phyloP scores from a whole-genome alignment of 768 basidiomycete species.

The Chalciporus sphaerocephalus region DNA sequence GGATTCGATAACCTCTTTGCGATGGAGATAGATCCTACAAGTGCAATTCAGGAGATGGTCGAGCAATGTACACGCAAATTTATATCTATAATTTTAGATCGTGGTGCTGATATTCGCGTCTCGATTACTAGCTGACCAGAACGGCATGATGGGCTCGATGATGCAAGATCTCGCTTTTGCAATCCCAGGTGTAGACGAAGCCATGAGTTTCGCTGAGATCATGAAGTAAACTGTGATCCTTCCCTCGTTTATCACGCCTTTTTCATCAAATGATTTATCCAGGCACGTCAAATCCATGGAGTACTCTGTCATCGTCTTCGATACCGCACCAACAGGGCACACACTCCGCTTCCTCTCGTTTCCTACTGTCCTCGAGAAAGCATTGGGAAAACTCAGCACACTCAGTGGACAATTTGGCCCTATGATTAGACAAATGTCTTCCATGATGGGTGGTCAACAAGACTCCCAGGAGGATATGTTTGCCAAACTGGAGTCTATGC shows the following conservation, averaged over 20 bases:
- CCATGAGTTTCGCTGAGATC: slow-evolving; percentile 99
- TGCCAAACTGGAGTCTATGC: slow-evolving; percentile 95
- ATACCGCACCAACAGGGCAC: slow-evolving; percentile 98
- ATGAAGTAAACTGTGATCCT: slow-evolving; percentile 84
- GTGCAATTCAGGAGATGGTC: slow-evolving; percentile 98
- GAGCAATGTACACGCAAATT: slow-evolving; percentile 71
- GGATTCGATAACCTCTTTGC: slow-evolving; percentile 95
- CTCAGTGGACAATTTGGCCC: slow-evolving; percentile 95
- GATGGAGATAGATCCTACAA: slow-evolving; percentile 99
- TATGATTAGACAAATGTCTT: slow-evolving; percentile 94
- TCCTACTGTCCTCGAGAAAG: slow-evolving; percentile 96
- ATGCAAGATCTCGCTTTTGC: slow-evolving; percentile 99
- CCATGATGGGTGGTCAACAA: slow-evolving; percentile 91
- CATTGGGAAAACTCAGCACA: slow-evolving; percentile 87
- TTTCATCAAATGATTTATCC: slow-evolving; percentile 4
- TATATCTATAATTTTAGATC: neutral
- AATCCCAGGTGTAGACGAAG: slow-evolving; percentile 98
- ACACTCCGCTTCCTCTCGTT: slow-evolving; percentile 98
- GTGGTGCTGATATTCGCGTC: slow-evolving; percentile 1
- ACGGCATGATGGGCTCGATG: slow-evolving; percentile 97
- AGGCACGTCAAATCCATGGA: slow-evolving; percentile 99
- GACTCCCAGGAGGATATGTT: slow-evolving; percentile 98
- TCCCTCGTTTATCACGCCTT: neutral
- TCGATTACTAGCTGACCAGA: slow-evolving; percentile 63
- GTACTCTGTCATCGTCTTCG: slow-evolving; percentile 99